phyloP scores from a whole-genome alignment of 225 moss, liverwort and hornwort genomes.

The Bryum argenteum region DNA sequence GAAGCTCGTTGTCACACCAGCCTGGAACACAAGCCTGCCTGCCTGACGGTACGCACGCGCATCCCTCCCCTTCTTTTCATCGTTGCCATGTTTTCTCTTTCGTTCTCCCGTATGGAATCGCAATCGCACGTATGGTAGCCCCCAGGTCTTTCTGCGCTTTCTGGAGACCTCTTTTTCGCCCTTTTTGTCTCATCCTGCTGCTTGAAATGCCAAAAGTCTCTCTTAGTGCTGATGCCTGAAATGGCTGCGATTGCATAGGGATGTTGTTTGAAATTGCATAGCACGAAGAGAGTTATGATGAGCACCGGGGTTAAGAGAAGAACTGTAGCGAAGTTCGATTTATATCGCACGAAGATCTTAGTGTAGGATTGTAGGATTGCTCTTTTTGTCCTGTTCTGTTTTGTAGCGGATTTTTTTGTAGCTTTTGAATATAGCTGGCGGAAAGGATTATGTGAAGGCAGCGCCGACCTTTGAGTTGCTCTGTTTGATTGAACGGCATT shows the following conservation, averaged over 20 bases:
- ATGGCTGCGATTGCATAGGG: background rate
- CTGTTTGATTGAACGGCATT: background rate
- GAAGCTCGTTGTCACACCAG: too few relatives aligned
- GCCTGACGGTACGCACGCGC: too few relatives aligned
- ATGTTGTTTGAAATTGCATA: constrained; percentile 8
- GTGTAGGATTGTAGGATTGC: background rate
- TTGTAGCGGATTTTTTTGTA: background rate
- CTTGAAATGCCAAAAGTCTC: too few relatives aligned
- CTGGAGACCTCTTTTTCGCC: too few relatives aligned
- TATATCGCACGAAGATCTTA: background rate
- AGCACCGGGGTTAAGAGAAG: constrained; percentile 7
- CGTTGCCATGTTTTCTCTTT: too few relatives aligned
- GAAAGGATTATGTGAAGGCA: background rate
- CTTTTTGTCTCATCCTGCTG: too few relatives aligned
- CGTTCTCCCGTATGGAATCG: too few relatives aligned
- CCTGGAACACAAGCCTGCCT: too few relatives aligned
- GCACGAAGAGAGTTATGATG: constrained; percentile 7
- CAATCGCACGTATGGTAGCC: too few relatives aligned
- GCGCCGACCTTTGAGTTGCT: constrained; percentile 7
- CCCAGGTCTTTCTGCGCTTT: too few relatives aligned
- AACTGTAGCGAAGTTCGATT: background rate
- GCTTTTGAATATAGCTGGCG: background rate
- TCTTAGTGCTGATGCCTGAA: background rate
- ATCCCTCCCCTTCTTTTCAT: too few relatives aligned
- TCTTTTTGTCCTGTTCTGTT: background rate